phyloP scores from a whole-genome alignment of 1,139 yeast species.

The Yarrowia galli region DNA sequence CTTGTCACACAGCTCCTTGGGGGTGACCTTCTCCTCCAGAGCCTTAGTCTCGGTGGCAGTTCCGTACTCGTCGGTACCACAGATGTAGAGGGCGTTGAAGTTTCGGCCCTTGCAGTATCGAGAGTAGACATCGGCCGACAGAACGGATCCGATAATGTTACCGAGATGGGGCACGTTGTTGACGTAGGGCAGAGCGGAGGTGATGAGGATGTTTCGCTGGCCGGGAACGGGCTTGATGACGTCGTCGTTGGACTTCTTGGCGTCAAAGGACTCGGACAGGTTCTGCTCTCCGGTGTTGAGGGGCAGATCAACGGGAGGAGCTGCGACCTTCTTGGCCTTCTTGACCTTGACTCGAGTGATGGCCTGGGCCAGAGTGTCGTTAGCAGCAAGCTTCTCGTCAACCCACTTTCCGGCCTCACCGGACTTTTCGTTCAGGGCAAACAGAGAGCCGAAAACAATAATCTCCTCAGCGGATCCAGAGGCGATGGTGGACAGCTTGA shows the following conservation, averaged over 20 bases:
- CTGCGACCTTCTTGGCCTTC: conserved; percentile 43
- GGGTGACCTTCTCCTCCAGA: conserved; percentile 87
- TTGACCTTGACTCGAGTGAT: conserved; percentile 47
- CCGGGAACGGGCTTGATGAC: conserved; percentile 66
- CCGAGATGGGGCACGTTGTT: conserved; percentile 99
- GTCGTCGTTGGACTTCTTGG: conserved; percentile 47
- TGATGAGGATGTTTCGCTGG: conserved; percentile 82
- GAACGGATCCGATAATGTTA: conserved; percentile 92
- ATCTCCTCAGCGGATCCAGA: conserved; percentile 43
- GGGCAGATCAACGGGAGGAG: conserved; percentile 26
- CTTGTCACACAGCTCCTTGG: conserved; percentile 87
- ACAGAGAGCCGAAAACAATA: conserved; percentile 42
- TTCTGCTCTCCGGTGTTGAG: conserved; percentile 35
- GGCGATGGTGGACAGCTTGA: conserved; percentile 48
- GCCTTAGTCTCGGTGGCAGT: conserved; percentile 99
- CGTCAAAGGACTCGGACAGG: conserved; percentile 48
- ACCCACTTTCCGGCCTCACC: conserved; percentile 41
- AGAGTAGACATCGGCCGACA: conserved; percentile 92
- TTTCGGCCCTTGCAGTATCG: conserved; percentile 90
- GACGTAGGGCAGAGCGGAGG: conserved; percentile 97
- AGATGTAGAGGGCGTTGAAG: conserved; percentile 80
- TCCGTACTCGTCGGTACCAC: conserved; percentile 99
- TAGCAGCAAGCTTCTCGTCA: conserved; percentile 44
- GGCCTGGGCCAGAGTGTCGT: conserved; percentile 46
- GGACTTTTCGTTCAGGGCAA: conserved; percentile 26